Evolutionary conservation across 169 alveolate genomes (phyloP).

Genomic region (Babesia caballi): DNA sequence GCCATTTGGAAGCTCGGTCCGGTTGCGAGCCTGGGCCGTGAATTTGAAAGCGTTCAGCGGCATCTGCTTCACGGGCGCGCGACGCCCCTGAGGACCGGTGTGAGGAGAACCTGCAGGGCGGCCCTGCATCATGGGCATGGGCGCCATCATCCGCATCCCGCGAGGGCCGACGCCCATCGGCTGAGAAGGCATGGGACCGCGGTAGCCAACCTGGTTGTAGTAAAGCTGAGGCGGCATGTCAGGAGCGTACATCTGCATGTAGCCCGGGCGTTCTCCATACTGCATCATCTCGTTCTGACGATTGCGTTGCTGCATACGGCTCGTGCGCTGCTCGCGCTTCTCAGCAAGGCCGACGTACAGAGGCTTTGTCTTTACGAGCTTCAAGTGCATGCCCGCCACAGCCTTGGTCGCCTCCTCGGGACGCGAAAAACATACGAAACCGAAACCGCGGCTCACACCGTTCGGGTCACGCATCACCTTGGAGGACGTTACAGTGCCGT

Average conservation of each 20-base stretch:
- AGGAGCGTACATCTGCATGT: constrained; percentile 52
- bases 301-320: constrained; percentile 86
- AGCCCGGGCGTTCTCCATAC: constrained; percentile 62
- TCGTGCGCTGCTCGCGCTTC: constrained; percentile 86
- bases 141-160: constrained; percentile 49
- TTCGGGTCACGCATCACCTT: constrained; percentile 90
- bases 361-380: constrained; percentile 86
- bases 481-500: constrained; percentile 88
- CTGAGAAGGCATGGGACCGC: constrained; percentile 26
- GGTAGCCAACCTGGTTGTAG: constrained; percentile 38
- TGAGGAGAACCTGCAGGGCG: constrained; percentile 17
- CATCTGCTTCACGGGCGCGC: constrained; percentile 37
- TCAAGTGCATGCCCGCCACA: constrained; percentile 93
- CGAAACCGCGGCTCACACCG: constrained; percentile 94
- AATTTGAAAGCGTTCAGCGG: constrained; percentile 72
- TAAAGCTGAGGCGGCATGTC: constrained; percentile 25
- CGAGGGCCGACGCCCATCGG: constrained; percentile 47
- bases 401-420: constrained; percentile 97
- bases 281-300: constrained; percentile 78
- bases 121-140: constrained; percentile 35
- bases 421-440: constrained; percentile 93
- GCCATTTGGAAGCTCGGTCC: constrained; percentile 63
- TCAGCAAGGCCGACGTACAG: constrained; percentile 91
- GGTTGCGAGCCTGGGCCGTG: constrained; percentile 81
- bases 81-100: constrained; percentile 19